Conservation (phyloP, 345 rosid species). For the Gossypium australe region DNA sequence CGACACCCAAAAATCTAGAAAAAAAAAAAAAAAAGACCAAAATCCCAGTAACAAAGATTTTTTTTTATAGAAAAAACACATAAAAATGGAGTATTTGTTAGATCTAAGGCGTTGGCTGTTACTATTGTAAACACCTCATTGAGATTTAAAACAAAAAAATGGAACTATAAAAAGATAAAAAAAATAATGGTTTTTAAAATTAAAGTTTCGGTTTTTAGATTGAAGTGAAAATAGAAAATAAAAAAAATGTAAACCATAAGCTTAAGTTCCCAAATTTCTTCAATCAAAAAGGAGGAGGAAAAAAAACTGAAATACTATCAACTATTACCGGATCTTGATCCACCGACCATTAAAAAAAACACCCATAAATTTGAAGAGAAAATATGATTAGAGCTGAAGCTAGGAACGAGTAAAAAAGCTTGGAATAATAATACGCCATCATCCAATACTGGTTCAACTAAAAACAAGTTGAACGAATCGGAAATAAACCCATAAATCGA, state of each 20-base stretch:
- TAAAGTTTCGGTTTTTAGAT: constrained; percentile 6
- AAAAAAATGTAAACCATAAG: no score
- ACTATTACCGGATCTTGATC: background rate
- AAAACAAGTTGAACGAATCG: no score
- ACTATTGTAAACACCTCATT: background rate
- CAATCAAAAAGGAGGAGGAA: background rate
- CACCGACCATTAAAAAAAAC: background rate
- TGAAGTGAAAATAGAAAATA: background rate
- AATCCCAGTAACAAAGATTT: constrained; percentile 5
- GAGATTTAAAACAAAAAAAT: background rate
- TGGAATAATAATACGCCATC: no score
- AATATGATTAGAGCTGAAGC: background rate
- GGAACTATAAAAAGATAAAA: background rate
- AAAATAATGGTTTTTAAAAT: background rate
- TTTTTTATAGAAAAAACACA: no score
- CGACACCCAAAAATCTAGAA: constrained; percentile 4
- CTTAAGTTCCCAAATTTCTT: background rate
- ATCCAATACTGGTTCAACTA: no score
- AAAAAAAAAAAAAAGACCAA: background rate
- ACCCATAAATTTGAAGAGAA: background rate
- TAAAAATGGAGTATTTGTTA: background rate
- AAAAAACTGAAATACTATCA: background rate
- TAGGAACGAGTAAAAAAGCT: background rate
- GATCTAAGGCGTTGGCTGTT: background rate
- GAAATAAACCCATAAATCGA: background rate